Percentiles rank a stretch among this genome's conserved stretches.
Conservation (phyloP, 2,329 filamentous ascomycete genomes). For the Metarhizium rileyi region DNA sequence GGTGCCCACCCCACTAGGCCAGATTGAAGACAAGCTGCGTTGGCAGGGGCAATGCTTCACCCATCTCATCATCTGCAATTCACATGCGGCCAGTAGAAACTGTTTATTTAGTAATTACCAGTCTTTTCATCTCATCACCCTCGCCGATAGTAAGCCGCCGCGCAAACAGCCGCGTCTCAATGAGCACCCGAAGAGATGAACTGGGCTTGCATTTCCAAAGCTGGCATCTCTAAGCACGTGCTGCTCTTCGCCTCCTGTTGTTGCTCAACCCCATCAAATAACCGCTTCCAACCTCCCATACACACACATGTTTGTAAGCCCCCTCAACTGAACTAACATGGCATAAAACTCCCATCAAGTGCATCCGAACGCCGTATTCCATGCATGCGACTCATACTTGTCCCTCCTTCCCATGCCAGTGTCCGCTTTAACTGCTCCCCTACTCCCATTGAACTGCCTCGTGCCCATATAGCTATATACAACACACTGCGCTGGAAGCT, state of each 20-base stretch:
- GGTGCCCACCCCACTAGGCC: too few relatives aligned
- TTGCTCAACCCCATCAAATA: not conserved
- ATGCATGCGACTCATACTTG: not conserved
- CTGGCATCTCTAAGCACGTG: not conserved
- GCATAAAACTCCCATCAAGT: not conserved
- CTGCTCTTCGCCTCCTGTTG: not conserved
- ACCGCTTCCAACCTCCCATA: too few relatives aligned
- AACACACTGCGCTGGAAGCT: not conserved
- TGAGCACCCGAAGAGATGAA: too few relatives aligned
- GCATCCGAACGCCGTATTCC: constrained; percentile 2
- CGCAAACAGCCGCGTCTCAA: too few relatives aligned
- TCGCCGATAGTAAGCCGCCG: too few relatives aligned
- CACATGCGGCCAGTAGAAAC: too few relatives aligned
- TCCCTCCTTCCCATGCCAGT: not conserved
- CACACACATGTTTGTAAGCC: not conserved
- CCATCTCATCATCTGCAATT: too few relatives aligned
- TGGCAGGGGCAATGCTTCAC: too few relatives aligned
- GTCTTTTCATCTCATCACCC: too few relatives aligned
- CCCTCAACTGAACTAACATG: not conserved
- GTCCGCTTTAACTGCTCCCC: not conserved
- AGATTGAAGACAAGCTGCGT: too few relatives aligned
- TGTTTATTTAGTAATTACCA: too few relatives aligned
- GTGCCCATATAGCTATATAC: not conserved
- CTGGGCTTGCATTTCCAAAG: not conserved
- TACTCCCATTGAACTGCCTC: not conserved